phyloP scores from a whole-genome alignment of 2,329 filamentous ascomycete species.

The Calycina herbarum region DNA sequence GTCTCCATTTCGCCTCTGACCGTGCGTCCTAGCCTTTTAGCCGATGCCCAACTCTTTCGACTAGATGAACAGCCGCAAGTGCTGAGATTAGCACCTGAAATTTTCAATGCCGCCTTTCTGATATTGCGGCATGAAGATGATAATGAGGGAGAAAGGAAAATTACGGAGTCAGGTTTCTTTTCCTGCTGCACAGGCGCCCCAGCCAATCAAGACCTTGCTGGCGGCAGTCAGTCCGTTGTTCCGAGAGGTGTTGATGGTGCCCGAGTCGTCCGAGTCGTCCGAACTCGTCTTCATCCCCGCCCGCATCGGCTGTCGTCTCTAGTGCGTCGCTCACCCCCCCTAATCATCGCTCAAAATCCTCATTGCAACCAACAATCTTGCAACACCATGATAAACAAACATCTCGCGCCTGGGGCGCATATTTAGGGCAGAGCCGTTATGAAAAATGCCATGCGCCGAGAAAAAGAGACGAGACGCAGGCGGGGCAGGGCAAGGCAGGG shows the following conservation, averaged over 20 bases:
- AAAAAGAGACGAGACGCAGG: neutral
- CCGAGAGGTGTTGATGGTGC: neutral
- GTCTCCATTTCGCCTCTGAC: neutral
- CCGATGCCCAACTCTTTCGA: neutral
- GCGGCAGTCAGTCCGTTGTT: neutral
- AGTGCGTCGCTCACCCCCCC: neutral
- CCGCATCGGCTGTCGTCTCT: constrained; percentile 3
- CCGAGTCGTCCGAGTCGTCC: constrained; percentile 3
- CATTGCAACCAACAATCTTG: neutral
- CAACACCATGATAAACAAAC: constrained; percentile 9
- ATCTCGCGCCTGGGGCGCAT: constrained; percentile 22
- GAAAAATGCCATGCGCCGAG: neutral
- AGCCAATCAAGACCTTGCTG: neutral
- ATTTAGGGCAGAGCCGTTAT: constrained; percentile 9
- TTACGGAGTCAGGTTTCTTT: neutral
- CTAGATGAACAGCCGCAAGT: neutral
- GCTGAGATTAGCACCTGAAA: neutral
- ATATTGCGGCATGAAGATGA: constrained; percentile 2
- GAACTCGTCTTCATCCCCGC: neutral
- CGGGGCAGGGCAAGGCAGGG: constrained; percentile 2
- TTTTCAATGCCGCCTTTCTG: neutral
- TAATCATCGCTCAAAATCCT: neutral
- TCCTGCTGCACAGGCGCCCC: neutral
- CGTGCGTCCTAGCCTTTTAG: neutral
- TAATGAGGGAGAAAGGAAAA: neutral